These are phyloP conservation scores for Torulaspora pretoriensis DNA, from an alignment of 1,139 yeast genomes.

Conservation along the genomic window DNA sequence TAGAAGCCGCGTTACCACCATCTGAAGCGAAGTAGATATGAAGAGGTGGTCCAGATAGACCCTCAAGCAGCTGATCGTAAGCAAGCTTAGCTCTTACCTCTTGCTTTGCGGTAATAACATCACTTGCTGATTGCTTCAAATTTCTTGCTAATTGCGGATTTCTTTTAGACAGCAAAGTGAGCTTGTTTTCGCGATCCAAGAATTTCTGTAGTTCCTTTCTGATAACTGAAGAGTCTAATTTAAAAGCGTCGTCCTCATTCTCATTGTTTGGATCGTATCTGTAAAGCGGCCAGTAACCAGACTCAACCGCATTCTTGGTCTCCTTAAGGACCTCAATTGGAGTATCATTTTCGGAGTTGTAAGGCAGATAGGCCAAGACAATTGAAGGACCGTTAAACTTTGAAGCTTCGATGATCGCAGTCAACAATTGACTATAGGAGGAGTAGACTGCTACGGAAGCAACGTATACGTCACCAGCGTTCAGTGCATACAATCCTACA, in stretches of 20 bases:
- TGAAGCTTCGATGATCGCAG: conserved; percentile 86
- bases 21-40: conserved; percentile 91
- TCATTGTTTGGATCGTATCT: conserved; percentile 66
- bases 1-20: conserved; percentile 86
- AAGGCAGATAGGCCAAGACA: conserved; percentile 86
- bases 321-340: conserved; percentile 76
- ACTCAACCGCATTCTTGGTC: conserved; percentile 84
- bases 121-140: conserved; percentile 58
- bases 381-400: conserved; percentile 86
- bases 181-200: conserved; percentile 83
- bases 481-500: conserved; percentile 93
- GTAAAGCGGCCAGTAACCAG: conserved; percentile 95
- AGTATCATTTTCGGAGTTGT: conserved; percentile 58
- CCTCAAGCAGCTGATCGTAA: conserved; percentile 70
- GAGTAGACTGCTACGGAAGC: conserved; percentile 94
- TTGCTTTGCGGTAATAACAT: conserved; percentile 58
- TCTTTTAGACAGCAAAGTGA: conserved; percentile 66
- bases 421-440: conserved; percentile 87
- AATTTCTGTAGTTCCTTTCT: conserved; percentile 73
- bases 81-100: conserved; percentile 71
- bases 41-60: conserved; percentile 88
- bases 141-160: conserved; percentile 77
- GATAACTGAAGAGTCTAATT: conserved; percentile 78
- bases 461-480: conserved; percentile 83
- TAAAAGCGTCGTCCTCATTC: conserved; percentile 53